Conservation (phyloP, 2,329 filamentous ascomycete species). For the Chaetomiaceae sp. region DNA sequence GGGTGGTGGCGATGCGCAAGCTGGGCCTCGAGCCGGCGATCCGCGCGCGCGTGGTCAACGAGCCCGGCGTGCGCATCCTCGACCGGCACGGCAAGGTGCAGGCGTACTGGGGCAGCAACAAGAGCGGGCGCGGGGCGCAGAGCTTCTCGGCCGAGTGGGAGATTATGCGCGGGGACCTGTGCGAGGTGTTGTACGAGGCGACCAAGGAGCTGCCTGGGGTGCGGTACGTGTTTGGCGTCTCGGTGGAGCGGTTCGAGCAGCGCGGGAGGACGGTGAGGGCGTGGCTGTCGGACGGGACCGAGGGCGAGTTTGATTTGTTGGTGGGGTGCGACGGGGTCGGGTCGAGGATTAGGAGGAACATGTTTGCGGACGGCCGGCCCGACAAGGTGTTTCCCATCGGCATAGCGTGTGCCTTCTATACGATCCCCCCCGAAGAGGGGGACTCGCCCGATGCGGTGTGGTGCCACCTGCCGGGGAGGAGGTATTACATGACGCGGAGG, state of each 20-base stretch:
- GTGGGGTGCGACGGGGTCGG: slow-evolving; percentile 52
- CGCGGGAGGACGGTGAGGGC: slow-evolving; percentile 24
- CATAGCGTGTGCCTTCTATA: slow-evolving; percentile 33
- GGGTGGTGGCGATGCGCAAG: slow-evolving; percentile 36
- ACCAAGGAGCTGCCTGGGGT: slow-evolving; percentile 26
- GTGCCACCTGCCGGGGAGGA: slow-evolving; percentile 29
- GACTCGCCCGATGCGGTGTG: slow-evolving; percentile 19
- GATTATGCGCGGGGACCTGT: slow-evolving; percentile 56
- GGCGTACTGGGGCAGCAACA: slow-evolving; percentile 40
- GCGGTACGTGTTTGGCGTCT: slow-evolving; percentile 28
- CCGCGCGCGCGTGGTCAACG: slow-evolving; percentile 37
- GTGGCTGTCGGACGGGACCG: slow-evolving; percentile 40
- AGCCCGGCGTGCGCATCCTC: slow-evolving; percentile 46
- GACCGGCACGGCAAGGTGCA: slow-evolving; percentile 32
- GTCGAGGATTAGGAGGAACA: slow-evolving; percentile 41
- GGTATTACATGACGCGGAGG: slow-evolving; percentile 37
- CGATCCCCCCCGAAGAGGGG: slow-evolving; percentile 25
- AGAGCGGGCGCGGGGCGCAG: slow-evolving; percentile 40
- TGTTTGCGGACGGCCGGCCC: not conserved
- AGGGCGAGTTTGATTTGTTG: slow-evolving; percentile 45
- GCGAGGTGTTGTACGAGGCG: slow-evolving; percentile 44
- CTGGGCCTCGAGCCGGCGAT: slow-evolving; percentile 39
- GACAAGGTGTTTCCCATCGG: not conserved
- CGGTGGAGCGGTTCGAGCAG: slow-evolving; percentile 29
- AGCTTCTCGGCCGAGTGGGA: slow-evolving; percentile 53